Conservation (phyloP, 1,284 basidiomycete species). For the Rhodotorula sp. region DNA sequence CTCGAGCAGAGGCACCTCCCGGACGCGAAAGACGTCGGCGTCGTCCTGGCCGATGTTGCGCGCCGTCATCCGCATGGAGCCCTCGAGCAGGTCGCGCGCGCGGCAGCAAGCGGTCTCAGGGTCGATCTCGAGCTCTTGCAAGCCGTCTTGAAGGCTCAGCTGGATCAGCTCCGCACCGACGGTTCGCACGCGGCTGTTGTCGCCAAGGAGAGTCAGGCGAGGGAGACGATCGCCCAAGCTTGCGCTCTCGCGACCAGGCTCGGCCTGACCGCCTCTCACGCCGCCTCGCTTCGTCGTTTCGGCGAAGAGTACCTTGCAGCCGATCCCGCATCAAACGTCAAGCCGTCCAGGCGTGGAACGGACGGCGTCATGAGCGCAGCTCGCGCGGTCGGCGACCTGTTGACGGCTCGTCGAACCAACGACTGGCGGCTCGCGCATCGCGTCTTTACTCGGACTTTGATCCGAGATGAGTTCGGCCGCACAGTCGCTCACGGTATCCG, state of each 20-base stretch:
- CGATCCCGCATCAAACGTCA: not conserved
- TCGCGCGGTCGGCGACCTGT: not conserved
- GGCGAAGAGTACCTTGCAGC: not conserved
- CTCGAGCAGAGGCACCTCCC: slow-evolving; percentile 18
- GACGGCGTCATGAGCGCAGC: not conserved
- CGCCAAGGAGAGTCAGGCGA: not conserved
- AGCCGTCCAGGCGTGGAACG: not conserved
- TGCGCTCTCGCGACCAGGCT: not conserved
- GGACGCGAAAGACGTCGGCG: slow-evolving; percentile 25
- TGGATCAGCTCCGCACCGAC: not conserved
- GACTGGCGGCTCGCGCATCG: slow-evolving; percentile 2
- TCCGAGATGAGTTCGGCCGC: not conserved
- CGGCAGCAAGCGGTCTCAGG: not conserved
- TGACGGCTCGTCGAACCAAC: not conserved
- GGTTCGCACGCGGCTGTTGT: not conserved
- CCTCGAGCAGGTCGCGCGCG: not conserved
- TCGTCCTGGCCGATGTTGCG: slow-evolving; percentile 3
- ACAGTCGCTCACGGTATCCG: not conserved
- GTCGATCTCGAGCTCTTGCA: not conserved
- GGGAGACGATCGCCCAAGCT: not conserved
- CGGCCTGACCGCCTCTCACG: not conserved
- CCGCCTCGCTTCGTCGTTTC: not conserved
- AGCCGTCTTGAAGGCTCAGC: not conserved
- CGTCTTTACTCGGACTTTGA: not conserved
- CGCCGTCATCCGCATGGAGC: not conserved